These are phyloP conservation scores for Hypericum androsaemum DNA, from an alignment of 345 rosid species.

Conservation along the genomic window DNA sequence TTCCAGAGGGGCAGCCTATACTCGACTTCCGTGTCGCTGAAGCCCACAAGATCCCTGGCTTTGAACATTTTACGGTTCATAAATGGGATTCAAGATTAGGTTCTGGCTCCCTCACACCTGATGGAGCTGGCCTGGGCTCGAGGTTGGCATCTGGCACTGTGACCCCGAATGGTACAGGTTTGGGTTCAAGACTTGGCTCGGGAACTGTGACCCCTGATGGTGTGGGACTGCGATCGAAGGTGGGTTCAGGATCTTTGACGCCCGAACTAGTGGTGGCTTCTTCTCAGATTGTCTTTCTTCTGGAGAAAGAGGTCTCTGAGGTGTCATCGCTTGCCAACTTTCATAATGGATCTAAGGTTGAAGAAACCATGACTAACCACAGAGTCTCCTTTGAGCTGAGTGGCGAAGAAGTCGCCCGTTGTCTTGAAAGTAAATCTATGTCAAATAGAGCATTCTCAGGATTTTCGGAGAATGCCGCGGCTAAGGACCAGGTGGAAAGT, in stretches of 20 bases:
- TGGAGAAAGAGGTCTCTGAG: slow-evolving; percentile 37
- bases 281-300: slow-evolving; percentile 22
- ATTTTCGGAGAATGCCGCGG: slow-evolving; percentile 19
- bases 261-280: slow-evolving; percentile 51
- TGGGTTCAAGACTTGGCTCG: slow-evolving; percentile 41
- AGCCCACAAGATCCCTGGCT: slow-evolving; percentile 53
- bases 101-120: slow-evolving; percentile 21
- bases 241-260: slow-evolving; percentile 64
- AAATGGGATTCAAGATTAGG: slow-evolving; percentile 85
- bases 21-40: slow-evolving; percentile 54
- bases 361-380: slow-evolving; percentile 38
- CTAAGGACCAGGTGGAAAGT: slow-evolving; percentile 16
- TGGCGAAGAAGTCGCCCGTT: slow-evolving; percentile 90
- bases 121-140: slow-evolving; percentile 20
- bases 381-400: slow-evolving; percentile 90
- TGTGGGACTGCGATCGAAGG: slow-evolving; percentile 15
- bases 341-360: slow-evolving; percentile 31
- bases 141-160: slow-evolving; percentile 54
- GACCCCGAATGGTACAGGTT: slow-evolving; percentile 69
- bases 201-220: slow-evolving; percentile 2
- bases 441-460: slow-evolving; percentile 28
- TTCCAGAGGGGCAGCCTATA: slow-evolving; percentile 53
- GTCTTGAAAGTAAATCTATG: slow-evolving; percentile 53
- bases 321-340: slow-evolving; percentile 40
- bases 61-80: slow-evolving; percentile 54